Evolutionary conservation across 768 basidiomycete genomes (phyloP), one percentile per base, ranked within the genome.

Genomic region (Naganishia vishniacii): DNA sequence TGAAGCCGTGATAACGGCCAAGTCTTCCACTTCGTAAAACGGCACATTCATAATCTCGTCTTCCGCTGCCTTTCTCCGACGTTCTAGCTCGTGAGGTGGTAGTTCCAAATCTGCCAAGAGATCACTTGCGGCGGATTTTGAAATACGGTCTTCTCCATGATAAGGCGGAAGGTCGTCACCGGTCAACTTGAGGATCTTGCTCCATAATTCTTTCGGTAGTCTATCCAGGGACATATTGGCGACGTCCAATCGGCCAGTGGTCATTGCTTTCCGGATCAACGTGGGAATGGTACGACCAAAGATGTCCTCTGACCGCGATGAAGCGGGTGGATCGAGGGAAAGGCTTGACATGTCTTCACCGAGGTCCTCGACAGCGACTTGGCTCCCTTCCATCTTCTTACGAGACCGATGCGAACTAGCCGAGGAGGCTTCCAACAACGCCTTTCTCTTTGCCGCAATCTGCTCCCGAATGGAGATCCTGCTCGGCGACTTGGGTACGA

Each of bases 1-100:
- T 4, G 64, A 65, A 11, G 70, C 72, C 46, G 65, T 68, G 34
- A 74, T 70, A 16, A 47, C 29, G 1, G 61, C 64, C 44, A 77
- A 32, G 48, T 77, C 75, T 45, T 72, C 74, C 26, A 69, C 68
- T 51, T 77, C 75, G 9, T 69, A 67, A 68, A 69, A 72, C 11
- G 58, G 59, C 18, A 68, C 66, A 32, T 65, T 45, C 56, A 61
- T 62, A 26, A 65, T 64, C 7, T 53, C 64, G 28, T 42, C 34
- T 23, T 58, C 53, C 15, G 23, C 40, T 28, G 25, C 16, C 34
- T 23, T 3, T 29, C 40, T 40, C 32, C 51, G 20, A 15, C 47
- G 46, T 26, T 49, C 44, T 15, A 42, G 48, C 20, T 51, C 49
- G 42, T 63, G 62, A 1, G 62, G 62, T 2, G 62, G 62, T 4